phyloP scores from a whole-genome alignment of 2,329 filamentous ascomycete species.

The Trichoderma guizhouense region DNA sequence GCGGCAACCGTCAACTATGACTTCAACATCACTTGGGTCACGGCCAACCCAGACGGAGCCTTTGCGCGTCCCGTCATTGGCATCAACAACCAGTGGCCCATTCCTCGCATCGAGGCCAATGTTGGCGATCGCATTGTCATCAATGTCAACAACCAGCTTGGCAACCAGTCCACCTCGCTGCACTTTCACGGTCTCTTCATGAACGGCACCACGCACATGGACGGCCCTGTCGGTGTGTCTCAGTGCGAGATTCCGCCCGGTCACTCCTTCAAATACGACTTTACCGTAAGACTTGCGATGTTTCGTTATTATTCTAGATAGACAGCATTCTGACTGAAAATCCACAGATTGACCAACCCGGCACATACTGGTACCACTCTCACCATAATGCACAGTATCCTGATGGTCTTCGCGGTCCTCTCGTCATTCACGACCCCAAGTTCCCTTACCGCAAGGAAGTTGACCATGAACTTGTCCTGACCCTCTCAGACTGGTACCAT shows the following conservation, averaged over 20 bases:
- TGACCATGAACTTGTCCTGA: conserved; percentile 62
- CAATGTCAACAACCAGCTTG: conserved; percentile 56
- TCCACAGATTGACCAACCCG: conserved; percentile 58
- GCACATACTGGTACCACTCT: conserved; percentile 79
- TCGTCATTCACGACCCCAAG: conserved; percentile 62
- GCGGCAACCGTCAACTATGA: conserved; percentile 53
- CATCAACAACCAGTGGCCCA: conserved; percentile 74
- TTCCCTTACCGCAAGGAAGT: conserved; percentile 56
- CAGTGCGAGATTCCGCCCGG: conserved; percentile 67
- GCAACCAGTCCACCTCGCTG: conserved; percentile 60
- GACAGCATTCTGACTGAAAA: background rate
- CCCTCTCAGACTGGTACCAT: conserved; percentile 71
- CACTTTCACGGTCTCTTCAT: conserved; percentile 71
- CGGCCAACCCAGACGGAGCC: conserved; percentile 66
- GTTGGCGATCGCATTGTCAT: conserved; percentile 61
- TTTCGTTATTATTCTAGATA: background rate
- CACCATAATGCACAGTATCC: conserved; percentile 67
- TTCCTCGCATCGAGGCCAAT: conserved; percentile 61
- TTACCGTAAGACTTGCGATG: conserved; percentile 47
- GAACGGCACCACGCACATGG: conserved; percentile 66
- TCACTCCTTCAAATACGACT: conserved; percentile 65
- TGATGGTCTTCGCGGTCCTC: conserved; percentile 62
- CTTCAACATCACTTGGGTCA: conserved; percentile 70
- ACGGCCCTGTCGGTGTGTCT: conserved; percentile 63
- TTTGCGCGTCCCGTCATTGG: conserved; percentile 66